Base-by-base conservation (phyloP, 169 alveolate species). In the Plasmodium vivax region DNA sequence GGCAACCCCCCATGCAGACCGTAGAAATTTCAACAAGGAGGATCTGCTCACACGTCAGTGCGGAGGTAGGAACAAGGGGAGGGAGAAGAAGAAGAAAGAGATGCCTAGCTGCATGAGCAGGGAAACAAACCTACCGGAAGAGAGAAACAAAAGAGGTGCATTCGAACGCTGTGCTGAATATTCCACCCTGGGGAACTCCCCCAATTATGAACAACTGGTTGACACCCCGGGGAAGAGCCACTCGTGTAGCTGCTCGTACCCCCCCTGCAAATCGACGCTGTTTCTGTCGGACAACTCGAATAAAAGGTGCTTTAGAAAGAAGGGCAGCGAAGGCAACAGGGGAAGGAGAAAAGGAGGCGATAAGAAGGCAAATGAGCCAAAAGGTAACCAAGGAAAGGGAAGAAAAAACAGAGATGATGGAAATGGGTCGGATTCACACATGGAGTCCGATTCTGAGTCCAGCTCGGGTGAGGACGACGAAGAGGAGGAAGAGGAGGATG, bases 381-480 rank as follows among this genome's bases (percentile, higher is more conserved):
- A 80, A 9, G 81, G 80, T 80, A 71, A 38, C 3, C 62, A 73
- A 80, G 75, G 73, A 56, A 83, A 82, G 34, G 74, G 62, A 77
- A 41, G 73, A 47, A 92, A 45, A 77, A 32, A 47, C 16, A 82
- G 74, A 36, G 62, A 6, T 58, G 54, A 82, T 43, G 36, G 23
- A 7, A 83, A 45, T 30, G 87, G 82, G 14, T 23, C 87, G 1
- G 56, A 16, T 3, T 91, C 84, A 4, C 45, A 47, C 80, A 34
- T 45, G 19, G 80, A 77, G 16, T 84, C 92, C n/a, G 95, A 77
- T 30, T 84, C 84, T 16, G 92, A 79, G n/a, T 68, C 84, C 54
- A 81, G 62, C 41, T 71, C 73, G 12, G 91, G 36, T 3, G 54
- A 34, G 4, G 95, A 91, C 1, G 88, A 77, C 19, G 94, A 51